Percentiles rank a stretch among this genome's conserved stretches.
Evolutionary conservation across 2,329 filamentous ascomycete species (phyloP).

Genomic region (Monosporascus sp.): DNA sequence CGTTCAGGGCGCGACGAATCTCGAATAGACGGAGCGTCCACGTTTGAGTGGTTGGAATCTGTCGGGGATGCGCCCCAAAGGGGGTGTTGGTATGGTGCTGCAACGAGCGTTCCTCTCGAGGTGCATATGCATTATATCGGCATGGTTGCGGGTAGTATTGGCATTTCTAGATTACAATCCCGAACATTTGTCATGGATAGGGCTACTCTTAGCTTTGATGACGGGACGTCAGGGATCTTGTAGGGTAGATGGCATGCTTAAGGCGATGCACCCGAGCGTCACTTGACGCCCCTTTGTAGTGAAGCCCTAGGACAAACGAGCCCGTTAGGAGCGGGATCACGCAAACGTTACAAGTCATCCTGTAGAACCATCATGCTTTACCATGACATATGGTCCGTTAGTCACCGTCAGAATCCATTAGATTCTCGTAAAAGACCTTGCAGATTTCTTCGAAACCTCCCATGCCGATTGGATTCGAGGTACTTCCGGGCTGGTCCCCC

Average conservation of each 20-base stretch:
- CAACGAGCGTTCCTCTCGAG: background rate
- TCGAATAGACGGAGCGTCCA: conserved; percentile 29
- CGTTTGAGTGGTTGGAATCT: background rate
- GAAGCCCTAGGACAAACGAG: background rate
- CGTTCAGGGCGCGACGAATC: conserved; percentile 57
- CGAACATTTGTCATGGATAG: background rate
- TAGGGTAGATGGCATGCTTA: background rate
- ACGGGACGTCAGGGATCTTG: background rate
- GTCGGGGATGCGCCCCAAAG: background rate
- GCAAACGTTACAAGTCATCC: background rate
- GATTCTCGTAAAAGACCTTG: background rate
- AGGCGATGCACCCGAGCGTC: background rate
- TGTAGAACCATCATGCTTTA: background rate
- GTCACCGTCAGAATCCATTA: too few relatives aligned
- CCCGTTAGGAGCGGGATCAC: background rate
- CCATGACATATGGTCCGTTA: too few relatives aligned
- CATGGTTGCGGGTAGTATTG: background rate
- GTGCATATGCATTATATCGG: background rate
- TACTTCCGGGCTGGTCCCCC: too few relatives aligned
- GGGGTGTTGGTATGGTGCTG: background rate
- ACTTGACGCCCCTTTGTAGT: background rate
- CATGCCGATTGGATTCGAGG: too few relatives aligned
- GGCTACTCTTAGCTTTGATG: background rate
- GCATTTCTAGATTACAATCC: background rate
- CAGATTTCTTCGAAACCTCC: too few relatives aligned